Conservation (phyloP, 2,329 filamentous ascomycete genomes). For the Colletotrichum filicis region DNA sequence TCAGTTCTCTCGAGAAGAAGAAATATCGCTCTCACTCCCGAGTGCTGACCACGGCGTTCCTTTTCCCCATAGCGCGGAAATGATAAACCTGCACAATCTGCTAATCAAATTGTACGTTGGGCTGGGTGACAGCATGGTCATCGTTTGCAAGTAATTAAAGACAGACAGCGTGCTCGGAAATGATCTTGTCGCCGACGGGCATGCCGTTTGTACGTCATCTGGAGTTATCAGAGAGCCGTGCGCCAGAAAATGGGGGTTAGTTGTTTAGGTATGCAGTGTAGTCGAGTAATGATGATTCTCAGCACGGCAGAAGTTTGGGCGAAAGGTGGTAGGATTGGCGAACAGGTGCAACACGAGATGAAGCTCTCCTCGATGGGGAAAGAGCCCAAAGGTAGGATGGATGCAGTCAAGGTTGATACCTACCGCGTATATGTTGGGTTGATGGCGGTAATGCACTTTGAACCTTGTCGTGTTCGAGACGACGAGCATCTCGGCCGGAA, state of each 20-base stretch:
- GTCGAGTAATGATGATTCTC: conserved; percentile 5
- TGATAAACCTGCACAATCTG: conserved; percentile 1
- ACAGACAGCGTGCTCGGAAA: not conserved
- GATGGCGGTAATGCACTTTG: not conserved
- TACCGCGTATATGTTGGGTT: no score
- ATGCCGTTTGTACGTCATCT: conserved; percentile 9
- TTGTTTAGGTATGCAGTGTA: no score
- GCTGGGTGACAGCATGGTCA: not conserved
- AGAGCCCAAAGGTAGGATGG: not conserved
- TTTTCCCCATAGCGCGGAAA: not conserved
- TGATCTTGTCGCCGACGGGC: not conserved
- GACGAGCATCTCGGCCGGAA: not conserved
- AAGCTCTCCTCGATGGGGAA: not conserved
- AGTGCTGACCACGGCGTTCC: not conserved
- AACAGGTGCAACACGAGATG: conserved; percentile 7
- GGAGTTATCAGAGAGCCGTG: conserved; percentile 1
- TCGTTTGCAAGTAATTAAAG: not conserved
- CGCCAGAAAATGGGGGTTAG: not conserved
- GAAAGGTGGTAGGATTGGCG: conserved; percentile 7
- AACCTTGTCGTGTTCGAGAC: not conserved
- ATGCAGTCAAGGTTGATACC: not conserved
- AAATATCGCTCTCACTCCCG: not conserved
- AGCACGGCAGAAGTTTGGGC: conserved; percentile 6
- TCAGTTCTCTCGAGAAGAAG: not conserved
- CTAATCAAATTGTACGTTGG: not conserved